Evolutionary conservation across 1,284 basidiomycete genomes (phyloP).

Genomic region (Microbotryum silenes-acaulis): DNA sequence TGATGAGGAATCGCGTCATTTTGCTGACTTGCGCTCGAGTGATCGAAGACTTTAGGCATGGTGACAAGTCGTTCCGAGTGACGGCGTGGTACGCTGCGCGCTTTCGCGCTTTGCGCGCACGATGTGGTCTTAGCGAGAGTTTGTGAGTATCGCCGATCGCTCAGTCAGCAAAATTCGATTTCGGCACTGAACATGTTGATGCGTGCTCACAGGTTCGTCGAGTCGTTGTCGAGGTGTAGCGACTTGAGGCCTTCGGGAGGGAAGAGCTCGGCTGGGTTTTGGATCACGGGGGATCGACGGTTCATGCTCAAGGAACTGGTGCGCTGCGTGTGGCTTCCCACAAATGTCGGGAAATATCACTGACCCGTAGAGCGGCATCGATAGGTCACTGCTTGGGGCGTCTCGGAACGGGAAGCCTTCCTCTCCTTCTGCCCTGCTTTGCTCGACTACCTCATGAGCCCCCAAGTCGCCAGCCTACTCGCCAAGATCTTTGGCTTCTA

Average conservation of each 20-base stretch:
- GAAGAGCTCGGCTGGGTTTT: slow-evolving; percentile 14
- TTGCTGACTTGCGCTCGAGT: neutral
- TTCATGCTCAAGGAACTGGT: slow-evolving; percentile 29
- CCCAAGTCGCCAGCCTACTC: slow-evolving; percentile 77
- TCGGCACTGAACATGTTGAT: neutral
- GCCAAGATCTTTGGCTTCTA: slow-evolving; percentile 98
- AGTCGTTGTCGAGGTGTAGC: slow-evolving; percentile 18
- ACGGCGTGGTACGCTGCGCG: slow-evolving; percentile 15
- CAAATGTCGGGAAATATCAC: neutral
- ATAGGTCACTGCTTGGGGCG: slow-evolving; percentile 15
- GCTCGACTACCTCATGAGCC: slow-evolving; percentile 21
- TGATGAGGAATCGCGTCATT: no score
- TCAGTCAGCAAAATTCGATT: no score
- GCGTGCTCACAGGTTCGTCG: slow-evolving; percentile 15
- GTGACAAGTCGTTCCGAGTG: slow-evolving; percentile 6
- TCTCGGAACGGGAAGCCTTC: slow-evolving; percentile 13
- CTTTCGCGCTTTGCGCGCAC: slow-evolving; percentile 11
- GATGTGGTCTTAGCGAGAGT: slow-evolving; percentile 18
- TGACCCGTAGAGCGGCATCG: neutral
- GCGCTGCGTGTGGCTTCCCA: neutral
- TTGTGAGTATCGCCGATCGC: slow-evolving; percentile 3
- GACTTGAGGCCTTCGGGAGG: slow-evolving; percentile 21
- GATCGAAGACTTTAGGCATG: slow-evolving; percentile 11
- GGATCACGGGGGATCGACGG: slow-evolving; percentile 18
- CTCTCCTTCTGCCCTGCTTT: slow-evolving; percentile 16